Conservation (phyloP, 768 basidiomycete genomes). For the Trametes cubensis region DNA sequence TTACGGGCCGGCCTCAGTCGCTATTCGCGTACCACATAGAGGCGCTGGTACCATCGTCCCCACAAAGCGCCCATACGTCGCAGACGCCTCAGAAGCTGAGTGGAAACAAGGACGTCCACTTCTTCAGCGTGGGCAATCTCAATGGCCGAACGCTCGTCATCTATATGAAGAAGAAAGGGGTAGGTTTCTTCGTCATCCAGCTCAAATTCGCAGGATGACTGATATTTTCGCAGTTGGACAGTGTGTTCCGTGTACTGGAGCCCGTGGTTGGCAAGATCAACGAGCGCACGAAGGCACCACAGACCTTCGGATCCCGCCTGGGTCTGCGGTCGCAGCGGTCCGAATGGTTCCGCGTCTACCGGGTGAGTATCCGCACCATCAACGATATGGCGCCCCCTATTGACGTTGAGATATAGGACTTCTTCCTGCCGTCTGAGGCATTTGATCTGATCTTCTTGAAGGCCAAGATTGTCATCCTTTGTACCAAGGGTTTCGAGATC, state of each 20-base stretch:
- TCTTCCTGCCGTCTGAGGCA: conserved; percentile 90
- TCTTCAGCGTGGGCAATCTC: conserved; percentile 91
- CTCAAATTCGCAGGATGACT: background rate
- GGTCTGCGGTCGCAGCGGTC: conserved; percentile 79
- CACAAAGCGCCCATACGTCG: conserved; percentile 62
- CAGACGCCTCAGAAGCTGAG: conserved; percentile 90
- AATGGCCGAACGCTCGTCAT: conserved; percentile 88
- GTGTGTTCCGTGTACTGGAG: conserved; percentile 96
- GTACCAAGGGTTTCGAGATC: conserved; percentile 94
- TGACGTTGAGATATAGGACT: conserved; percentile 52
- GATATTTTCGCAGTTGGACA: conserved; percentile 58
- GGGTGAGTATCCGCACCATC: conserved; percentile 42
- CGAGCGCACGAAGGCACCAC: conserved; percentile 70
- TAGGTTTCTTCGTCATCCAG: conserved; percentile 33
- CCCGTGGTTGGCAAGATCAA: conserved; percentile 91
- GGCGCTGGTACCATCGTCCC: conserved; percentile 88
- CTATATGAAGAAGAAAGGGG: conserved; percentile 95
- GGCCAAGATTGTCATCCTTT: conserved; percentile 90
- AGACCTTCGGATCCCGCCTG: conserved; percentile 70
- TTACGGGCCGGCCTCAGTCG: conserved; percentile 46
- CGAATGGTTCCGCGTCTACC: conserved; percentile 94
- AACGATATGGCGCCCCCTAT: background rate
- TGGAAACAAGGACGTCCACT: conserved; percentile 89
- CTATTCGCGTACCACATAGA: conserved; percentile 96
- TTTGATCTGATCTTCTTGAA: conserved; percentile 92